Conservation (phyloP, 176 grass and related monocot genomes). For the Aegilops umbellulata region DNA sequence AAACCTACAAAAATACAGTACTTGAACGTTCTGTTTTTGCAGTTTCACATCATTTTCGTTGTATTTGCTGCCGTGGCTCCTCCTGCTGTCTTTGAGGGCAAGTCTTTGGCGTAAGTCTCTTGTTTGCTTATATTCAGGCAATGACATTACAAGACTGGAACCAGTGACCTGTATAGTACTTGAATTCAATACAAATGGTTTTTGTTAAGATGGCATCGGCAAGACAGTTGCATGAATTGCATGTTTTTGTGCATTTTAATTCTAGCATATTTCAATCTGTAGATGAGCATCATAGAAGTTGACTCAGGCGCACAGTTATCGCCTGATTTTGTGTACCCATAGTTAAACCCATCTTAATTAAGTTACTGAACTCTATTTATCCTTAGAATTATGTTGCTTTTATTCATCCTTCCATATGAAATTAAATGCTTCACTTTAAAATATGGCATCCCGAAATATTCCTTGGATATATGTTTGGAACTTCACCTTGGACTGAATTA, state of each 20-base stretch:
- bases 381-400: neutral
- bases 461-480: neutral
- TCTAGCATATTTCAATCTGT: neutral
- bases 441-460: neutral
- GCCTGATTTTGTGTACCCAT: neutral
- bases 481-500: neutral
- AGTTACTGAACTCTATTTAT: neutral
- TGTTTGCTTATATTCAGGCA: neutral
- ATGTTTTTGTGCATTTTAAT: neutral
- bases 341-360: neutral
- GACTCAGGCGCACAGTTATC: neutral
- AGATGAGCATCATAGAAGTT: constrained; percentile 9
- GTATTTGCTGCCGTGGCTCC: constrained; percentile 91
- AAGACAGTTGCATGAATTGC: neutral
- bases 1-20: neutral
- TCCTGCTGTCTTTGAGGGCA: constrained; percentile 93
- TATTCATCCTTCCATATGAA: neutral
- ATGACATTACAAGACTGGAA: neutral
- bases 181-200: neutral
- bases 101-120: constrained; percentile 93
- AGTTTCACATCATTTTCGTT: constrained; percentile 90
- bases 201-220: neutral
- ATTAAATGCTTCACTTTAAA: neutral
- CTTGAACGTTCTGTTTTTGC: constrained; percentile 5
- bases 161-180: neutral